Evolutionary conservation across 2,329 filamentous ascomycete genomes (phyloP).

Genomic region (Botrytis medusae): DNA sequence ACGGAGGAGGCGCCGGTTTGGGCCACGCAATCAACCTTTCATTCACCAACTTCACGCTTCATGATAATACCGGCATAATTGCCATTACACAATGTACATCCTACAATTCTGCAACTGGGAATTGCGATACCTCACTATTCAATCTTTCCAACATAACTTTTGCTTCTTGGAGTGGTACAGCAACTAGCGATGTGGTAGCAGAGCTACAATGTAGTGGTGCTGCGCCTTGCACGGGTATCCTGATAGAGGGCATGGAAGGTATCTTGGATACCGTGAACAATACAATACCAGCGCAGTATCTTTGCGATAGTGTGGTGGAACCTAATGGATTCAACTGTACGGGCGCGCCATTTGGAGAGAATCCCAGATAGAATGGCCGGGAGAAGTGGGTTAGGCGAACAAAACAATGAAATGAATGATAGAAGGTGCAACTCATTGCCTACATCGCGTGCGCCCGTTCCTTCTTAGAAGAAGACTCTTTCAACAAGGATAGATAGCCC

Average conservation of each 20-base stretch:
- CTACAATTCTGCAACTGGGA: slow-evolving; percentile 41
- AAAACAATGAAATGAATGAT: background rate
- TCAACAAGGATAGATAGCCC: background rate
- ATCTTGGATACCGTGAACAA: slow-evolving; percentile 18
- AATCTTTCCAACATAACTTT: slow-evolving; percentile 40
- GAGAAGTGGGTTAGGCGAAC: background rate
- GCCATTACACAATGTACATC: slow-evolving; percentile 45
- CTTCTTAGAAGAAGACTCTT: background rate
- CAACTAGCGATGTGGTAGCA: slow-evolving; percentile 27
- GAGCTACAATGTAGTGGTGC: slow-evolving; percentile 40
- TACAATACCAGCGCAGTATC: slow-evolving; percentile 10
- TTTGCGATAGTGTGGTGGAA: slow-evolving; percentile 12
- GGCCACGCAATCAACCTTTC: slow-evolving; percentile 40
- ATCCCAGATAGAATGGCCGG: slow-evolving; percentile 4
- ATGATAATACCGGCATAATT: slow-evolving; percentile 28
- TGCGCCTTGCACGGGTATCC: slow-evolving; percentile 24
- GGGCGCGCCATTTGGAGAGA: slow-evolving; percentile 17
- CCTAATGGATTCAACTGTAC: slow-evolving; percentile 16
- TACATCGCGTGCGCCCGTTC: background rate
- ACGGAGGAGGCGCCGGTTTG: slow-evolving; percentile 57
- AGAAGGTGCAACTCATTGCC: background rate
- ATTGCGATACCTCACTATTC: slow-evolving; percentile 45
- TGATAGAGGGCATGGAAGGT: slow-evolving; percentile 5
- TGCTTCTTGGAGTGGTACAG: slow-evolving; percentile 29
- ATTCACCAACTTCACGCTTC: slow-evolving; percentile 14